Evolutionary conservation across 331 rosid genomes (phyloP).

Genomic region (Erythrophleum ivorense): DNA sequence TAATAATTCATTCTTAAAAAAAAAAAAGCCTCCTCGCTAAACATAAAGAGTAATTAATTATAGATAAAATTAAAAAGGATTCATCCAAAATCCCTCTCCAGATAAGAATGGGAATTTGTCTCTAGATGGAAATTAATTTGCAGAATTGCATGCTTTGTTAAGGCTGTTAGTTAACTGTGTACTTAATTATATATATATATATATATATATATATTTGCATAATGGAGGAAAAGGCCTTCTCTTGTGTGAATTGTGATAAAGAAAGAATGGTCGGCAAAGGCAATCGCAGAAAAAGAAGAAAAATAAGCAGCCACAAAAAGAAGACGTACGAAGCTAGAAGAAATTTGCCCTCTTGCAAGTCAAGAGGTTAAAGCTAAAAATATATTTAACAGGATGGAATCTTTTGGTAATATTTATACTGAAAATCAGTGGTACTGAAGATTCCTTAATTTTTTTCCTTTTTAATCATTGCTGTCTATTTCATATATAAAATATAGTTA

Average conservation of each 20-base stretch:
- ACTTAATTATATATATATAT: too few relatives aligned
- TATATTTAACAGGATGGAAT: not conserved
- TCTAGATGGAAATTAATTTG: too few relatives aligned
- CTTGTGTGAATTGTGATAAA: too few relatives aligned
- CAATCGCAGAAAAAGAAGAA: not conserved
- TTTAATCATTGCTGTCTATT: not conserved
- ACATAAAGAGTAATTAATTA: too few relatives aligned
- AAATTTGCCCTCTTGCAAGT: not conserved
- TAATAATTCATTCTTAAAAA: not conserved
- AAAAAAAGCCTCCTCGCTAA: not conserved
- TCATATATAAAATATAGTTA: not conserved
- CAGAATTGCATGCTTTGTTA: too few relatives aligned
- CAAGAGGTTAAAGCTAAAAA: not conserved
- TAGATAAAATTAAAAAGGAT: too few relatives aligned
- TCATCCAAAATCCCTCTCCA: too few relatives aligned
- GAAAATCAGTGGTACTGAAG: too few relatives aligned
- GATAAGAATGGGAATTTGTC: too few relatives aligned
- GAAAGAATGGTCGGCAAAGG: too few relatives aligned
- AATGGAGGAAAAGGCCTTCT: too few relatives aligned
- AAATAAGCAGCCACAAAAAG: not conserved
- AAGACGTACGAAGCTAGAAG: not conserved
- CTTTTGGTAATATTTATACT: not conserved
- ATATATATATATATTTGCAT: not conserved
- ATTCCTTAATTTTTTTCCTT: not conserved
- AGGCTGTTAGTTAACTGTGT: not conserved